Base-by-base conservation (phyloP, 1,139 yeast species). In the Zygosaccharomyces pseudobailii region DNA sequence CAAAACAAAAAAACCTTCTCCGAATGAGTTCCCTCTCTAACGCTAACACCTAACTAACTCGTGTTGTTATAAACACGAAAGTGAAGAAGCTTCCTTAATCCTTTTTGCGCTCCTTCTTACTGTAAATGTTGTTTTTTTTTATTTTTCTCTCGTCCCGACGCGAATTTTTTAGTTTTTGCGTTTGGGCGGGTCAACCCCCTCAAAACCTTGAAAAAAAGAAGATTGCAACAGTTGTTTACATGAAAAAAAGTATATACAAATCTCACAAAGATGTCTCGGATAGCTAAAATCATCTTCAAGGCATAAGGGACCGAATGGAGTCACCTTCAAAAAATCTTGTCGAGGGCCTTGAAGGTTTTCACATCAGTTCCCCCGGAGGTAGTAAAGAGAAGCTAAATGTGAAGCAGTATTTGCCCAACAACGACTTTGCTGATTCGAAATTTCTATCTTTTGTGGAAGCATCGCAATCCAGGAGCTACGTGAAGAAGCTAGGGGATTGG, bases 351-450 rank as follows among this genome's bases (percentile, higher is more conserved):
- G 50, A 51, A 23, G 47, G 52, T 20, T 57, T 57, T 39, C 59
- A 57, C 38, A 57, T 55, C 36, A 52, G 57, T 33, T 55, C 59
- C 35, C 59, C 62, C 4, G 48, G 39, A n/a, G 36, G 31, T n/a
- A 9, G 28, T 5, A 37, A 30, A 17, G 42, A 22, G 10, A 42
- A 31, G 13, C 31, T 45, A n/a, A 50, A 46, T 28, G 36, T 54
- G 42, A 56, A 56, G 42, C 49, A 54, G 33, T 56, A 56, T 34
- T 28, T 51, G 19, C 51, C 50, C 13, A 56, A 56, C 27, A 49
- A 49, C 27, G 57, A 56, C 6, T 56, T 56, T 38, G 45, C 53
- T 5, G 58, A 54, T 36, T 52, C 58, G 9, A 52, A 50, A 27
- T 56, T 56, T 37, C 31, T 53, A n/a, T 54, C 60, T 2, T 56